A percentile compares a stretch with the other conserved stretches of the same genome.
Evolutionary conservation across 768 basidiomycete genomes (phyloP).

Genomic region (Tricholoma sp.): DNA sequence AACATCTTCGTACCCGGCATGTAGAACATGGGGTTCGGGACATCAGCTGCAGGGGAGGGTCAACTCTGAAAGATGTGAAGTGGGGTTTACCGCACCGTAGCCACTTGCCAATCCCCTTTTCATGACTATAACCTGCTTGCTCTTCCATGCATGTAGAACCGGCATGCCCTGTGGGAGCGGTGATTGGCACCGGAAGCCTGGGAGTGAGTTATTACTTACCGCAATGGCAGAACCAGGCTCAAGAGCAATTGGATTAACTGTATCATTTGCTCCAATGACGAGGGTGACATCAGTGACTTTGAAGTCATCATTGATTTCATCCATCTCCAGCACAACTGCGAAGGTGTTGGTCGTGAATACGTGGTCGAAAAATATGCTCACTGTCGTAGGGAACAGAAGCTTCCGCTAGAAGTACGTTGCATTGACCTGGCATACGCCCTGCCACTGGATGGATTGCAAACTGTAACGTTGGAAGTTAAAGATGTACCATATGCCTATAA

Average conservation of each 20-base stretch:
- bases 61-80: background rate
- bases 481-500: background rate
- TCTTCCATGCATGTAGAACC: slow-evolving; percentile 90
- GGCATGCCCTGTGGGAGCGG: slow-evolving; percentile 66
- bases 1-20: slow-evolving; percentile 88
- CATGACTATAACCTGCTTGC: slow-evolving; percentile 90
- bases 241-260: slow-evolving; percentile 86
- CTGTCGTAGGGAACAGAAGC: slow-evolving; percentile 89
- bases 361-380: slow-evolving; percentile 26
- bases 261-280: slow-evolving; percentile 90
- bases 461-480: slow-evolving; percentile 13
- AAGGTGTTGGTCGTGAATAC: background rate
- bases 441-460: slow-evolving; percentile 90
- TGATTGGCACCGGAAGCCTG: slow-evolving; percentile 1
- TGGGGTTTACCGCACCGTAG: slow-evolving; percentile 49
- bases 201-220: slow-evolving; percentile 23
- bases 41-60: slow-evolving; percentile 55
- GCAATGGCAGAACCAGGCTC: slow-evolving; percentile 86
- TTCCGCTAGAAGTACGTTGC: slow-evolving; percentile 87
- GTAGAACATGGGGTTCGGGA: slow-evolving; percentile 93
- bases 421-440: slow-evolving; percentile 91
- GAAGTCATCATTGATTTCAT: slow-evolving; percentile 93
- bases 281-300: slow-evolving; percentile 83
- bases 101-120: slow-evolving; percentile 87
- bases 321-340: slow-evolving; percentile 89